Base-by-base conservation (phyloP, 495 filamentous ascomycete genomes). In the Daldinia grandis region DNA sequence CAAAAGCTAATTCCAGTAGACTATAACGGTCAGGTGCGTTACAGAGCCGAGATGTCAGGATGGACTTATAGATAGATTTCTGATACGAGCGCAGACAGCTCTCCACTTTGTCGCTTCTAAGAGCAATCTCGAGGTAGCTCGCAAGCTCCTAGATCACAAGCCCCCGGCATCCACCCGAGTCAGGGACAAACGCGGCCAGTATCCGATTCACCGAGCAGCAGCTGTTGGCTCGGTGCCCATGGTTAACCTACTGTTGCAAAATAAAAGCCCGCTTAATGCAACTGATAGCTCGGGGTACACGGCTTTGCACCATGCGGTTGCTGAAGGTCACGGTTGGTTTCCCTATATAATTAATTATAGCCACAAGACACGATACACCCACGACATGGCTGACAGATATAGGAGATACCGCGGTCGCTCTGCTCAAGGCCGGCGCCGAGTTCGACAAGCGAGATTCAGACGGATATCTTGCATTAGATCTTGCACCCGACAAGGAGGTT, bases 21-120 rank as follows among this genome's bases (percentile, higher is more conserved):
- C 69, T 79, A 82, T 58, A 83, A 82, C 50, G 88, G 88, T 56
- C 88, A 91, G 81, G 89, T 89, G 74, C 28, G 69, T 65, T 42
- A 54, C 56, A 8, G 37, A 30, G 59, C 40, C 33, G 24, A 17
- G 28, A 27, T 37, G 55, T 57, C 53, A 21, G 49, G 53, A 31
- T 15, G 15, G 21, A 28, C 25, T 0, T 14, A 5, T 7, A 17
- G 15, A 21, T 19, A 60, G 17, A 8, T 40, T 3, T 15, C 28
- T 74, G 31, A 63, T 10, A 6, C 21, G 14, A 51, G 25, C 31
- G 64, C 76, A 92, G 89, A 97, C 94, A 33, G 92, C 92, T 14
- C 86, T 99, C 9, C 95, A 98, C 78, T 97, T 99, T 76, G 86
- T 90, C 54, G 91, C 93, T 51, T 97, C 94, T 56, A 98, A 99